Evolutionary conservation across 805 yeast species (phyloP).

Genomic region (Ogataea ganodermae): DNA sequence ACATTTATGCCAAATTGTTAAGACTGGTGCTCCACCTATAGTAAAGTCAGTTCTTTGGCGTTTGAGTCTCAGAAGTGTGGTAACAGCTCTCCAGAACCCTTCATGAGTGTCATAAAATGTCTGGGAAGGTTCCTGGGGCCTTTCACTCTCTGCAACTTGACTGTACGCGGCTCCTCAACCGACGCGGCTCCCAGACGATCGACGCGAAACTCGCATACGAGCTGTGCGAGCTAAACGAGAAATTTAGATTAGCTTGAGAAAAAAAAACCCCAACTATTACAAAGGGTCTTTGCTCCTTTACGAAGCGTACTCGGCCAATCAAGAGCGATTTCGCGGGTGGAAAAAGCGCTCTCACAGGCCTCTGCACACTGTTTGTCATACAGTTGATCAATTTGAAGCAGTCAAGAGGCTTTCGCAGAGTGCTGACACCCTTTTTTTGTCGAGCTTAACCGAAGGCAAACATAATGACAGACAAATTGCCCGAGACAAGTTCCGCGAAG

Average conservation of each 20-base stretch:
- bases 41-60: too few relatives aligned
- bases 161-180: too few relatives aligned
- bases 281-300: neutral
- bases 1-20: slow-evolving; percentile 2
- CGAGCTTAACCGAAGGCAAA: neutral
- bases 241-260: neutral
- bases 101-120: too few relatives aligned
- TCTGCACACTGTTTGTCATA: neutral
- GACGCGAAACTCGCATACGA: slow-evolving; percentile 5
- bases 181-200: slow-evolving; percentile 6
- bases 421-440: neutral
- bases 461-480: slow-evolving; percentile 4
- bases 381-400: neutral
- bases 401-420: neutral
- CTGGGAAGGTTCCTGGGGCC: too few relatives aligned
- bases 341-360: neutral
- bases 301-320: neutral
- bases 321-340: neutral
- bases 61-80: too few relatives aligned
- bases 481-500: slow-evolving; percentile 8
- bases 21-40: too few relatives aligned
- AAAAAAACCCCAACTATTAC: neutral
- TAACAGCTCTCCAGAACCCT: too few relatives aligned
- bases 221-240: slow-evolving; percentile 1
- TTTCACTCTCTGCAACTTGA: too few relatives aligned